Evolutionary conservation across 495 filamentous ascomycete species (phyloP), one percentile per base, ranked within the genome.

Genomic region (Lophiostoma macrostomum): DNA sequence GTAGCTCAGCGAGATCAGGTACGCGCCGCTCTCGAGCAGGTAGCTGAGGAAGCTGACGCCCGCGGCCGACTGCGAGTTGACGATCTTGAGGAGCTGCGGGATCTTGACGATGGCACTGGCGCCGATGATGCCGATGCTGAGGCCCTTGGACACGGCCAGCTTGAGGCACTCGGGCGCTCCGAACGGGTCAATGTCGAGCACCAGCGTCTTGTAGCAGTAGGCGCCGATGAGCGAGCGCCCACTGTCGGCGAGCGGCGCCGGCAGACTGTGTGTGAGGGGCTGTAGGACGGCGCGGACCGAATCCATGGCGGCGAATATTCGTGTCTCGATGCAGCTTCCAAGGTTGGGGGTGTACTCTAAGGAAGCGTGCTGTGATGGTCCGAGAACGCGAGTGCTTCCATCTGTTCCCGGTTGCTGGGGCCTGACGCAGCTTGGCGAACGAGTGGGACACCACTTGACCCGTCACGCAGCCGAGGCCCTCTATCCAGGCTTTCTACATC

Each of bases 51-150:
- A 95, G 50, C 83, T 88, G 51, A 97, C 77, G 61, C 91, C 93
- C 45, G 78, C 78, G 7, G 87, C 82, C 23, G 88, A 94, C 46
- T 81, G 76, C 28, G 90, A 91, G 58, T 74, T 69, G 61, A 94
- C 70, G 41, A 96, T 82, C 75, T 96, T 96, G 69, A 96, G 67
- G 69, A 97, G 90, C 71, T 96, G 93, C 0, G 93, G 91, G 38
- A 98, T 80, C 74, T 98, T 98, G 73, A 98, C 88, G 60, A 96
- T 80, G 25, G 88, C 79, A 49, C 86, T 89, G 29, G 89, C 86
- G 53, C 79, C 83, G 63, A 98, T 86, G 71, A 97, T 98, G 67
- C 82, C 91, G 52, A 96, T 82, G 34, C 93, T 93, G 38, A 98
- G 84, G 11, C 76, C 87, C 73, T 97, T 97, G 61, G 88, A 94